Evolutionary conservation across 805 yeast species (phyloP), one percentile per base, ranked within the genome.

Genomic region (Brettanomyces custersianus): DNA sequence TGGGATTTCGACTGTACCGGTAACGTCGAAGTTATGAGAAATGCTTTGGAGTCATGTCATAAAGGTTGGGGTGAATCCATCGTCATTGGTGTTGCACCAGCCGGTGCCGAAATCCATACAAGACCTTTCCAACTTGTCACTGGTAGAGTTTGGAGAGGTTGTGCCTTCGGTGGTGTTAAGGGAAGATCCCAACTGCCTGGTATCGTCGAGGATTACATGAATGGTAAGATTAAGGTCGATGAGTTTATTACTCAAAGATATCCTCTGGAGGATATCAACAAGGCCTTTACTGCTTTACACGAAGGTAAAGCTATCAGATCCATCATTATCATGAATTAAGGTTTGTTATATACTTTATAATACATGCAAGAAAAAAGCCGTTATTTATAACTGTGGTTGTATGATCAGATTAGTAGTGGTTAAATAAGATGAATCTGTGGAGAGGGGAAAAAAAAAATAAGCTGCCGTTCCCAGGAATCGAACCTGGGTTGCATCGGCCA

Each of bases 91-190:
- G 99, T 92, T 49, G 99, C 98, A 33, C 95, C 96, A 48, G 95
- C 96, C 28, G 99, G 98, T 47, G 72, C 87, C 65, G 97, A 92
- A 66, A 88, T 94, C 45, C 65, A 95, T 40, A 92, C 97, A 33
- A 78, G 97, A 65, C 98, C 99, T 42, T 92, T 92, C 84, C 97
- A 90, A 70, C 76, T 92, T 62, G 97, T 92, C 46, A 92, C 97
- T 29, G 99, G 99, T 51, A 80, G 98, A 66, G 95, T 84, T 36
- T 90, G 98, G 97, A 83, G 76, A 62, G 99, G 99, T 52, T 85
- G 95, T 55, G 99, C 99, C n/a, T 92, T 86, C 51, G 99, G 99
- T 54, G 98, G 97, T 60, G 87, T 92, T 56, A 92, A 92, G 67
- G 97, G 98, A 57, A 82, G 96, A 69, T 59, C 95, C 28, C 96